phyloP scores from a whole-genome alignment of 768 basidiomycete species.

The Pleurotus salmoneostramineus region DNA sequence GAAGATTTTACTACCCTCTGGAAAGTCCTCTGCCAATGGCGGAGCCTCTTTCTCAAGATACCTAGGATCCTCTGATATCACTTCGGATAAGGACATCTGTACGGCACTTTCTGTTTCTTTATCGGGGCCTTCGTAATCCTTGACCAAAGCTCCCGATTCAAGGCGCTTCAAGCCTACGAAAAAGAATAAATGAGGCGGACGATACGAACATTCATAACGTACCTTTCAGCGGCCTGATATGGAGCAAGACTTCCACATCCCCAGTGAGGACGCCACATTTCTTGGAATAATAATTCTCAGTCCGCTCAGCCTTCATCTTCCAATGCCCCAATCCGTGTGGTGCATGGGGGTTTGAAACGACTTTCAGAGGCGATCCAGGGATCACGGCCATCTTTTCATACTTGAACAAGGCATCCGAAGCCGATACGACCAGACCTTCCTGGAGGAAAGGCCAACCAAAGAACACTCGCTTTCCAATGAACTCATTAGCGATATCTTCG shows the following conservation, averaged over 20 bases:
- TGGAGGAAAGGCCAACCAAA: constrained; percentile 93
- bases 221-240: constrained; percentile 93
- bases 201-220: constrained; percentile 11
- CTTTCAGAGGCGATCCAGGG: constrained; percentile 45
- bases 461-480: constrained; percentile 77
- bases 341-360: constrained; percentile 71
- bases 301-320: constrained; percentile 77
- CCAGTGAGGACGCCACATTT: constrained; percentile 84
- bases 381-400: constrained; percentile 70
- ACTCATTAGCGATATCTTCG: constrained; percentile 68
- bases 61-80: constrained; percentile 86
- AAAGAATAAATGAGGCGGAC: constrained; percentile 4
- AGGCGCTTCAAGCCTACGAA: constrained; percentile 73
- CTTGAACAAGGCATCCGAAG: constrained; percentile 84
- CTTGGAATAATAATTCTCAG: constrained; percentile 87
- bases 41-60: constrained; percentile 80
- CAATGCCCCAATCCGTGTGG: constrained; percentile 67
- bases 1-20: constrained; percentile 86
- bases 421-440: constrained; percentile 82
- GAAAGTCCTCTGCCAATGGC: constrained; percentile 84
- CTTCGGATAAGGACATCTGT: constrained; percentile 79
- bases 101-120: constrained; percentile 85
- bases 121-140: constrained; percentile 84
- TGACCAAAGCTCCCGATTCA: constrained; percentile 87
- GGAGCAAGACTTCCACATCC: constrained; percentile 72